Percentiles rank a stretch among this genome's conserved stretches.
Evolutionary conservation across 176 grass and related monocot species (phyloP).

Genomic region (Aegilops umbellulata): DNA sequence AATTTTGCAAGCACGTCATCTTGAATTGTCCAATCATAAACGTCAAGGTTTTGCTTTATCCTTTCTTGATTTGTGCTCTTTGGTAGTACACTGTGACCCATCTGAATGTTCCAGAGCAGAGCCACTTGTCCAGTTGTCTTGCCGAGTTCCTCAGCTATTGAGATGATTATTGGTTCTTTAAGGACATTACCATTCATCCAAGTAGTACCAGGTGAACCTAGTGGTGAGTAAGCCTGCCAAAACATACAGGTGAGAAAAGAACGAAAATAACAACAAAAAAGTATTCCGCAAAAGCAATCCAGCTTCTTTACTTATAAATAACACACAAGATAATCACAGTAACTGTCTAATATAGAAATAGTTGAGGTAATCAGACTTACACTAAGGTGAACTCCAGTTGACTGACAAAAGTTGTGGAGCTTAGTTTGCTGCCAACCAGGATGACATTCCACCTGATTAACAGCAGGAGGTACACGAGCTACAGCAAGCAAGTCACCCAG

Average conservation of each 20-base stretch:
- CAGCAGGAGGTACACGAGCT: constrained; percentile 57
- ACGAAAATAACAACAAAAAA: background rate
- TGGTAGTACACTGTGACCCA: constrained; percentile 70
- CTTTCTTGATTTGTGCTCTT: constrained; percentile 60
- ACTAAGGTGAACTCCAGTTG: constrained; percentile 55
- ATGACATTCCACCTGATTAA: constrained; percentile 79
- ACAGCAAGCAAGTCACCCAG: constrained; percentile 54
- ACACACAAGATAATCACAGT: too few relatives aligned
- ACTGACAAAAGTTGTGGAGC: constrained; percentile 56
- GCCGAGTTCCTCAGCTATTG: constrained; percentile 53
- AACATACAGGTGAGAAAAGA: too few relatives aligned
- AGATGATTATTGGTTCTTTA: constrained; percentile 37
- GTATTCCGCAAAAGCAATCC: too few relatives aligned
- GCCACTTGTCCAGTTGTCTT: constrained; percentile 66
- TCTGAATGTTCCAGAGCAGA: constrained; percentile 63
- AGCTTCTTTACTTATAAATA: too few relatives aligned
- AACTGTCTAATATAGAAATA: too few relatives aligned
- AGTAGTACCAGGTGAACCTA: constrained; percentile 52
- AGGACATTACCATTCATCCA: constrained; percentile 44
- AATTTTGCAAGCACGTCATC: constrained; percentile 51
- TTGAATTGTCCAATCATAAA: constrained; percentile 67
- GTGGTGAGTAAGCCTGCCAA: constrained; percentile 67
- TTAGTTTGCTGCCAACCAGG: constrained; percentile 69
- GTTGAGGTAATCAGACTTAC: constrained; percentile 31
- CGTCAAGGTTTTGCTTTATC: constrained; percentile 64